A percentile compares a stretch with the other conserved stretches of the same genome.
Evolutionary conservation across 495 filamentous ascomycete genomes (phyloP).

Genomic region (Hypoxylon cercidicola): DNA sequence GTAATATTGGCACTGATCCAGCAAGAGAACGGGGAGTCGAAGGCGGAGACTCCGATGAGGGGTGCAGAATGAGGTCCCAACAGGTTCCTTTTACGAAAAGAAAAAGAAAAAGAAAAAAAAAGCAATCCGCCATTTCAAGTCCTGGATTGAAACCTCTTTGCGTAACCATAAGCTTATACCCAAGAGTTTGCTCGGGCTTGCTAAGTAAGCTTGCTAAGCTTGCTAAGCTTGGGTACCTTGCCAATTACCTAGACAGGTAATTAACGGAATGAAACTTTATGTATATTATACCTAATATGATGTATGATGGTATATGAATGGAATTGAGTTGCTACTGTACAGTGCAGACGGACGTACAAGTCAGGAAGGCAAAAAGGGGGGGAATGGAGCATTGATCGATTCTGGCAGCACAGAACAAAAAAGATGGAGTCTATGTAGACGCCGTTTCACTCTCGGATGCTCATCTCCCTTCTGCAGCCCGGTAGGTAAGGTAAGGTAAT

Average conservation of each 20-base stretch:
- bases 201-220: not conserved
- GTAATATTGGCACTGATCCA: constrained; percentile 5
- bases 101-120: no score
- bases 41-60: constrained; percentile 35
- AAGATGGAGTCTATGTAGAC: not conserved
- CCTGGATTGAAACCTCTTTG: constrained; percentile 3
- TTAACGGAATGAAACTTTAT: not conserved
- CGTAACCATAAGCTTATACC: constrained; percentile 24
- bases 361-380: constrained; percentile 19
- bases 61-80: constrained; percentile 13
- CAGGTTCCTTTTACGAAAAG: constrained; percentile 23
- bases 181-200: no score
- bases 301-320: constrained; percentile 4
- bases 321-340: constrained; percentile 10
- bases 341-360: constrained; percentile 20
- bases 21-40: constrained; percentile 20
- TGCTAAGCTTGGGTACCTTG: constrained; percentile 10
- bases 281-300: not conserved
- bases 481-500: constrained; percentile 26
- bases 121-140: not conserved
- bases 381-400: constrained; percentile 20
- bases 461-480: constrained; percentile 18
- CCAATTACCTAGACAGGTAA: constrained; percentile 12
- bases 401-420: constrained; percentile 12
- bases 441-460: constrained; percentile 16